phyloP scores from a whole-genome alignment of 176 grass and related monocot genomes.

The Phyllostachys edulis region DNA sequence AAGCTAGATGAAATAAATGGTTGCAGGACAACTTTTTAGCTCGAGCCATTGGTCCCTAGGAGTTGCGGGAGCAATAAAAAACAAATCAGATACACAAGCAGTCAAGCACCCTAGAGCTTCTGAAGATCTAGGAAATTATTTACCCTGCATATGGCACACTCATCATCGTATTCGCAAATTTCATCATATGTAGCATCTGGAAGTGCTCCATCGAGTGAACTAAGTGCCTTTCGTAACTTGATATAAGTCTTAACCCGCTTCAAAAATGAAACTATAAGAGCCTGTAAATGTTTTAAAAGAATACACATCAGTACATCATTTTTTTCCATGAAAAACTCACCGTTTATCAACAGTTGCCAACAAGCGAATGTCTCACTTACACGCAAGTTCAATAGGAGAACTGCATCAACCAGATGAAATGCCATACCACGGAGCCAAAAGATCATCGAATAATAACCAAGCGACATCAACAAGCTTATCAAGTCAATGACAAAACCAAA shows the following conservation, averaged over 20 bases:
- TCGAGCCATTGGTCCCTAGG: constrained; percentile 89
- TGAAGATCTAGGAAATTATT: constrained; percentile 37
- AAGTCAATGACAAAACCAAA: constrained; percentile 84
- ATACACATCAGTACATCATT: constrained; percentile 23
- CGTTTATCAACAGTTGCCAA: background rate
- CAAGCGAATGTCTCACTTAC: constrained; percentile 49
- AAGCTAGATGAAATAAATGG: constrained; percentile 97
- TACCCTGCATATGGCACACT: constrained; percentile 98
- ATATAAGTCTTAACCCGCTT: constrained; percentile 74
- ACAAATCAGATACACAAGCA: constrained; percentile 36
- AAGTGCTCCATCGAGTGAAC: constrained; percentile 80
- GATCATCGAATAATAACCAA: constrained; percentile 91
- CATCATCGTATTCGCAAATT: constrained; percentile 80
- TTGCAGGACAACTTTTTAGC: constrained; percentile 96
- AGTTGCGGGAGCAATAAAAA: constrained; percentile 31
- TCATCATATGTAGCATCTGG: constrained; percentile 97
- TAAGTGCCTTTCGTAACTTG: constrained; percentile 76
- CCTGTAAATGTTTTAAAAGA: constrained; percentile 52
- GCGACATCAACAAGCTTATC: constrained; percentile 65
- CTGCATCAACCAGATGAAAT: constrained; percentile 89
- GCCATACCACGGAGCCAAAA: constrained; percentile 95
- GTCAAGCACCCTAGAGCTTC: background rate
- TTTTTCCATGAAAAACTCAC: constrained; percentile 3
- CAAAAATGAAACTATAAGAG: constrained; percentile 75
- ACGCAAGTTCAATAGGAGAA: constrained; percentile 90